phyloP scores from a whole-genome alignment of 495 filamentous ascomycete genomes.

The Aspergillus mulundensis region DNA sequence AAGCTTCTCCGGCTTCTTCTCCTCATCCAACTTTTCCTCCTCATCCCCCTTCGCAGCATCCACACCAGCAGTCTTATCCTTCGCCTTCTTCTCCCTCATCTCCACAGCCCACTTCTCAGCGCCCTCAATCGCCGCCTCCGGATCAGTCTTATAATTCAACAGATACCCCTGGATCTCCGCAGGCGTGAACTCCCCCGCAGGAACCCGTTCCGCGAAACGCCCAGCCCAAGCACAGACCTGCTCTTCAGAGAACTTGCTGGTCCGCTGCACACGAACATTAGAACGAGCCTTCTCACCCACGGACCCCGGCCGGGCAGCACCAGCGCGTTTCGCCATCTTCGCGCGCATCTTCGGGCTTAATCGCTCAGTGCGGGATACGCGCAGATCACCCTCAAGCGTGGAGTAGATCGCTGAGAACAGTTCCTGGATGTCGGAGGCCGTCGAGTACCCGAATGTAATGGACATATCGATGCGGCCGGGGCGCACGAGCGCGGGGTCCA shows the following conservation, averaged over 20 bases:
- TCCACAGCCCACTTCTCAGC: conserved; percentile 51
- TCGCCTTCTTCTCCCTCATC: conserved; percentile 10
- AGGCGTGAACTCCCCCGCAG: conserved; percentile 61
- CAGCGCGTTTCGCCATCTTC: not conserved
- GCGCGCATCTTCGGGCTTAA: not conserved
- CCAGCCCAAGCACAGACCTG: conserved; percentile 41
- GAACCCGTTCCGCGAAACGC: conserved; percentile 59
- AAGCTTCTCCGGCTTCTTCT: not conserved
- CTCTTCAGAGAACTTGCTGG: conserved; percentile 11
- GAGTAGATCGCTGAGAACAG: conserved; percentile 71
- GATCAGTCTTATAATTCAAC: conserved; percentile 61
- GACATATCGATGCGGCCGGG: conserved; percentile 76
- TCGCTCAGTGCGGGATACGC: not conserved
- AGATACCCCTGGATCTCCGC: conserved; percentile 78
- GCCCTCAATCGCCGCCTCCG: conserved; percentile 54
- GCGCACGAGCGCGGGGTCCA: conserved; percentile 72
- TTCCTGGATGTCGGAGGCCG: conserved; percentile 55
- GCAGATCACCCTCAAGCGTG: conserved; percentile 26
- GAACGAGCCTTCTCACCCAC: too few species aligned
- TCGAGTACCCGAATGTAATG: conserved; percentile 65
- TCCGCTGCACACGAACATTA: too few species aligned
- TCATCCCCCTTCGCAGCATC: not conserved
- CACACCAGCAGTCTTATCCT: conserved; percentile 3
- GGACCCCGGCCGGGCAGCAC: too few species aligned
- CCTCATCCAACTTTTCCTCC: not conserved